A percentile compares a stretch with the other conserved stretches of the same genome.
Conservation (phyloP, 2,329 filamentous ascomycete genomes). For the Scedosporium apiospermum region DNA sequence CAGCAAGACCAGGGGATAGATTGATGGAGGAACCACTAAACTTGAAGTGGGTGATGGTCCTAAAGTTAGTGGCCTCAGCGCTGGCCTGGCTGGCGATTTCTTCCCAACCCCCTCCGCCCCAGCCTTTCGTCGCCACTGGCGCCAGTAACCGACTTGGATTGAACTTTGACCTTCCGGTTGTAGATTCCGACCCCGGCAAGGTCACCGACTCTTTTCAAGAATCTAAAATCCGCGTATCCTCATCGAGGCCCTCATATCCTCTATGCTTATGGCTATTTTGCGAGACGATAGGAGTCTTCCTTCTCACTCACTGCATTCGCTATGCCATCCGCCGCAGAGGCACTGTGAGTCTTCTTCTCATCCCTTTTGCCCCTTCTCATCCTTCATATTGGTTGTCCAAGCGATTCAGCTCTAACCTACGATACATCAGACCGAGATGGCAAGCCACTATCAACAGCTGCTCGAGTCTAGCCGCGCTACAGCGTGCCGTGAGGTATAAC, state of each 20-base stretch:
- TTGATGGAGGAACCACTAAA: too few species aligned
- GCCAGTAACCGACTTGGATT: too few species aligned
- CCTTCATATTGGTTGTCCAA: background rate
- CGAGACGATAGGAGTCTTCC: background rate
- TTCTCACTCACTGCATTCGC: constrained; percentile 6
- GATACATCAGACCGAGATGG: constrained; percentile 44
- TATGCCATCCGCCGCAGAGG: constrained; percentile 29
- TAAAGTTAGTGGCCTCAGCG: too few species aligned
- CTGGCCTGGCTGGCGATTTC: too few species aligned
- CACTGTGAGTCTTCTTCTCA: constrained; percentile 19
- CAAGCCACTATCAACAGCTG: constrained; percentile 49
- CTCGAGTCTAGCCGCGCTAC: constrained; percentile 50
- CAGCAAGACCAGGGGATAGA: too few species aligned
- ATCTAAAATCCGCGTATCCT: background rate
- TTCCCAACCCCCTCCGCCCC: too few species aligned
- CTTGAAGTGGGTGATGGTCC: too few species aligned
- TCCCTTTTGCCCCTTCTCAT: background rate
- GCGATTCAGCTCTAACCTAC: background rate
- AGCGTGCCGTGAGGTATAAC: constrained; percentile 52
- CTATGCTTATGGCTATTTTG: background rate
- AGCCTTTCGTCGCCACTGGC: too few species aligned
- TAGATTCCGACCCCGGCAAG: too few species aligned
- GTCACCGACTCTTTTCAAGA: background rate
- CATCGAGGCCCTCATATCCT: background rate
- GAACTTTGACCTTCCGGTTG: too few species aligned